These are phyloP conservation scores for Penstemon barbatus DNA, from an alignment of 257 asterid genomes.

Conservation along the genomic window DNA sequence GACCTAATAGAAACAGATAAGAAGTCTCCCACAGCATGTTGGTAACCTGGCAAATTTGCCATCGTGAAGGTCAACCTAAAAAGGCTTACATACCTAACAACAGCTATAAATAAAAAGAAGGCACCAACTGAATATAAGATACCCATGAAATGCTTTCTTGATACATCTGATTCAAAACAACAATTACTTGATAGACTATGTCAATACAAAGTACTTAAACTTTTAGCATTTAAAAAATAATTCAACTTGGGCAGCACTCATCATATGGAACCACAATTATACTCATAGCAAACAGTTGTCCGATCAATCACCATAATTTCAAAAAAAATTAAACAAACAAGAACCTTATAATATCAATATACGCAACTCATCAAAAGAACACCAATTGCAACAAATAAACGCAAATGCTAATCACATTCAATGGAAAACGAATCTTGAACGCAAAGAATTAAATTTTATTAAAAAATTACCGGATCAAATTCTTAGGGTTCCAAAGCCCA, in stretches of 20 bases:
- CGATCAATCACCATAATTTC: not conserved
- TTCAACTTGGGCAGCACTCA: not conserved
- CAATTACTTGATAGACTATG: not conserved
- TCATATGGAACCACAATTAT: not conserved
- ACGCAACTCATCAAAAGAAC: constrained; percentile 8
- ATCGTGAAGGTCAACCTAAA: not conserved
- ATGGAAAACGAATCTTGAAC: constrained; percentile 13
- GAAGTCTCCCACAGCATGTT: not conserved
- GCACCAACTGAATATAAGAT: not conserved
- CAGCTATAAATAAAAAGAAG: not conserved
- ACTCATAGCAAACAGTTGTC: not conserved
- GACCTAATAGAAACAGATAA: not conserved
- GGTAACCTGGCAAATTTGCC: not conserved
- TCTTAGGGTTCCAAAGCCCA: constrained; percentile 91
- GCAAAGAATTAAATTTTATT: not conserved
- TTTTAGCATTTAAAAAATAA: not conserved
- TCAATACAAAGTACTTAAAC: not conserved
- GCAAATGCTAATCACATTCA: too few relatives aligned
- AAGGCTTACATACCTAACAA: not conserved
- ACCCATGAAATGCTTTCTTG: not conserved
- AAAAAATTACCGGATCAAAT: constrained; percentile 64
- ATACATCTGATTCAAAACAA: not conserved
- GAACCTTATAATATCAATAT: not conserved
- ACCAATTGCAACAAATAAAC: not conserved
- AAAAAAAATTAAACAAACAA: constrained; percentile 8